Evolutionary conservation across 352 stramenopile genomes (phyloP), one percentile per base, ranked within the genome.

Genomic region (Globisporangium yorkense): DNA sequence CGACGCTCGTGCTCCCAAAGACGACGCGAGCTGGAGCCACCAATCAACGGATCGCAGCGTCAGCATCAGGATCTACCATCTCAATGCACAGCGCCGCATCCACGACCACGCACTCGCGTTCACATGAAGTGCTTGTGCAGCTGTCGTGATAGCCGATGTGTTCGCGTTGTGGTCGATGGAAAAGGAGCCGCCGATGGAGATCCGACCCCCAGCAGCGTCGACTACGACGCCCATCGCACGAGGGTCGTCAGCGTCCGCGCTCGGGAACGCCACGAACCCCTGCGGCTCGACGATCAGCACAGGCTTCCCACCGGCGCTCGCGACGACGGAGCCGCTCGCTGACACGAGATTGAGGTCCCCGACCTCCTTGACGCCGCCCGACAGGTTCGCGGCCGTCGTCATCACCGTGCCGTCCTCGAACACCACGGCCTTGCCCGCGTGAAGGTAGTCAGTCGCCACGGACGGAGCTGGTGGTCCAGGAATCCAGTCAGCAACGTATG

Each of bases 271-370:
- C 20, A 93, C 80, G 1, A 62, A 70, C 12, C 79, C 80, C 15
- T 62, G 63, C 5, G 81, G 68, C n/a, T 83, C 70, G 7, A 91
- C 70, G 49, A 84, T 63, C 12, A 91, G 54, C 20, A 88, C 50
- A 0, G 77, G 72, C 3, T 86, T 82, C 1, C 81, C 78, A 7
- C 80, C 78, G 27, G 79, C 77, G 31, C 80, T 90, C 41, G 82
- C 61, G 20, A 85, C 59, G 0, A 94, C 74, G 10, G 76, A 70
- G n/a, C 81, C 84, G 8, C 71, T 75, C 47, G 75, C 73, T 10
- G 80, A 91, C 2, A 89, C 78, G 5, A 94, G 59, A 52, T 94
- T 94, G 29, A 94, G 50, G 40, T 91, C 81, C 1, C 84, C 81
- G 8, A 79, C 63, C 54, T 89, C 77, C 47, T 84, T 88, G n/a